Base-by-base conservation (phyloP, 768 basidiomycete genomes). In the Fomitopsis pulvina region DNA sequence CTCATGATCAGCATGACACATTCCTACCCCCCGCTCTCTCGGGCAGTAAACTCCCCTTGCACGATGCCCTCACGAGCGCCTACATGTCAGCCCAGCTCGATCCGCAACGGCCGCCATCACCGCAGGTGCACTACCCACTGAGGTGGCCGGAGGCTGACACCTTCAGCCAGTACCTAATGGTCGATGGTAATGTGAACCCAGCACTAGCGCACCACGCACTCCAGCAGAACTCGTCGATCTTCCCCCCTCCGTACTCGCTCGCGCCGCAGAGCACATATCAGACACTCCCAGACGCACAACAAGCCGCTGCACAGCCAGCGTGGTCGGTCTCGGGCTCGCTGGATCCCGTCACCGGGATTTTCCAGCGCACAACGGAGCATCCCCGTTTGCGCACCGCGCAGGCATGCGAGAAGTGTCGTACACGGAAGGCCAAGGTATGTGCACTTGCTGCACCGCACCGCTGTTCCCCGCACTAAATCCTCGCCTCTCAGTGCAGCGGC, bases 351-450 rank as follows among this genome's bases (percentile, higher is more conserved):
- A 85, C 83, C 0, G 80, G 81, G n/a, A 76, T 83, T 38, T 84
- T 83, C 58, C 81, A 83, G 62, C 75, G 73, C 14, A 75, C 79
- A 0, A 74, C 79, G 0, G 81, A 85, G 55, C 80, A 82, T 50
- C 76, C 82, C 1, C 74, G 84, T 0, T 65, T 84, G 26, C 76
- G 85, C 44, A 87, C 86, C 0, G 79, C 80, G 0, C 85, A 87
- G 58, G 85, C 85, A 2, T 88, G 85, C 65, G 81, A 87, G 58
- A 83, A 83, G 60, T 87, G 86, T 62, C 75, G 86, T 12, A 72
- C 71, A 0, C 68, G 85, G 44, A 89, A 87, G 63, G 85, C 83
- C 26, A 89, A 88, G 74, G 85, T 86, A 56, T 42, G 74, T 60
- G 0, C 45, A 38, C 1, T 22, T 27, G 16, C 45, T 26, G 12